Evolutionary conservation across 2,329 filamentous ascomycete genomes (phyloP).

Genomic region (Colletotrichum sp.): DNA sequence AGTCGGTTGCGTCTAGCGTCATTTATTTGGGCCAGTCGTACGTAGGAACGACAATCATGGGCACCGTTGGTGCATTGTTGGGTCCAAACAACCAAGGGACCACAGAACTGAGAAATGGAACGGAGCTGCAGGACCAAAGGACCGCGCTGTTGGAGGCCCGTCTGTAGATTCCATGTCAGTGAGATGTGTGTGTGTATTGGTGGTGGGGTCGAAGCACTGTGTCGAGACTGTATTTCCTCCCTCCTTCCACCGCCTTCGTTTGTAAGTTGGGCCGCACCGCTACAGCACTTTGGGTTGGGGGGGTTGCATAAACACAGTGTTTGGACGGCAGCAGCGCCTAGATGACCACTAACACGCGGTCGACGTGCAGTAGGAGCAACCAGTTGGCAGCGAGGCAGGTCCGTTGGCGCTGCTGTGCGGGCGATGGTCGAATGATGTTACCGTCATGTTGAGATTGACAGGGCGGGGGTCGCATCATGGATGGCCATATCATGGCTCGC

Average conservation of each 20-base stretch:
- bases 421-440: constrained; percentile 18
- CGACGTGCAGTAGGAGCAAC: neutral
- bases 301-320: constrained; percentile 1
- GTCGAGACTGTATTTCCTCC: neutral
- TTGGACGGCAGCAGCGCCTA: neutral
- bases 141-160: neutral
- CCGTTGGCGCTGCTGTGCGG: neutral
- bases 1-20: constrained; percentile 2
- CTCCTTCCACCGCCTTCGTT: neutral
- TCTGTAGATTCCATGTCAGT: neutral
- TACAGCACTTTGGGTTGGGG: neutral
- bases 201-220: neutral
- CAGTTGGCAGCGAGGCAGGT: neutral
- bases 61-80: neutral
- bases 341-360: neutral
- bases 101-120: neutral
- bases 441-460: constrained; percentile 18
- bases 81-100: neutral
- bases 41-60: neutral
- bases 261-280: neutral
- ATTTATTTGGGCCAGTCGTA: neutral
- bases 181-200: neutral
- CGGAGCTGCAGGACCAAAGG: neutral
- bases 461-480: constrained; percentile 18
- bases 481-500: constrained; percentile 19